A percentile compares a stretch with the other conserved stretches of the same genome.
phyloP scores from a whole-genome alignment of 2,329 filamentous ascomycete species.

The Alternaria gansuensis region DNA sequence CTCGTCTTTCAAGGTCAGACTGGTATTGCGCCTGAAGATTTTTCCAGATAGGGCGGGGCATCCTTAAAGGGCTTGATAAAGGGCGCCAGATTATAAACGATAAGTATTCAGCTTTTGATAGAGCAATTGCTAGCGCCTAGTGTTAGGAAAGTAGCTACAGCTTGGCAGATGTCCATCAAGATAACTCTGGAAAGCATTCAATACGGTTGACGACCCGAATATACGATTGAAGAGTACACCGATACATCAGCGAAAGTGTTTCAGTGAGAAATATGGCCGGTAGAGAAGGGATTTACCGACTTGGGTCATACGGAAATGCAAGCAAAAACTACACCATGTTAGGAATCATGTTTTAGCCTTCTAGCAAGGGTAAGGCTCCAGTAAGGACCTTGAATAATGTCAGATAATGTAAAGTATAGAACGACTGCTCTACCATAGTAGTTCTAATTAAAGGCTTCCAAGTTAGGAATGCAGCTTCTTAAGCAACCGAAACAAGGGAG shows the following conservation, averaged over 20 bases:
- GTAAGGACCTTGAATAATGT: too few species aligned
- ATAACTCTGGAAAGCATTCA: not conserved
- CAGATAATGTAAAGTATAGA: too few species aligned
- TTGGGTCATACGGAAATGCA: not conserved
- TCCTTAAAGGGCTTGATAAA: not conserved
- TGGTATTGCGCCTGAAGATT: not conserved
- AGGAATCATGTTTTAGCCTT: too few species aligned
- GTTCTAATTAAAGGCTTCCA: too few species aligned
- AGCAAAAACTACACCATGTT: not conserved
- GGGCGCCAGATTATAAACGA: not conserved
- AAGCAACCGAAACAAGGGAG: too few species aligned
- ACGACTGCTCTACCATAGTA: too few species aligned
- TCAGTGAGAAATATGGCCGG: rapidly evolving
- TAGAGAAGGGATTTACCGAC: not conserved
- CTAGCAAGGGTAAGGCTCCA: too few species aligned
- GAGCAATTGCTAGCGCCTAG: not conserved
- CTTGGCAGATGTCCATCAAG: not conserved
- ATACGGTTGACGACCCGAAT: not conserved
- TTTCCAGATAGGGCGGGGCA: not conserved
- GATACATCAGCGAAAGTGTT: not conserved
- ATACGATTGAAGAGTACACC: not conserved
- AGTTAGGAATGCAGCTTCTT: too few species aligned
- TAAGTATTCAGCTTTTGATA: not conserved
- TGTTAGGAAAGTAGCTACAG: not conserved
- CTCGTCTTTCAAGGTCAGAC: not conserved